Conservation (phyloP, 2,329 filamentous ascomycete genomes). For the Talaromyces amestolkiae region DNA sequence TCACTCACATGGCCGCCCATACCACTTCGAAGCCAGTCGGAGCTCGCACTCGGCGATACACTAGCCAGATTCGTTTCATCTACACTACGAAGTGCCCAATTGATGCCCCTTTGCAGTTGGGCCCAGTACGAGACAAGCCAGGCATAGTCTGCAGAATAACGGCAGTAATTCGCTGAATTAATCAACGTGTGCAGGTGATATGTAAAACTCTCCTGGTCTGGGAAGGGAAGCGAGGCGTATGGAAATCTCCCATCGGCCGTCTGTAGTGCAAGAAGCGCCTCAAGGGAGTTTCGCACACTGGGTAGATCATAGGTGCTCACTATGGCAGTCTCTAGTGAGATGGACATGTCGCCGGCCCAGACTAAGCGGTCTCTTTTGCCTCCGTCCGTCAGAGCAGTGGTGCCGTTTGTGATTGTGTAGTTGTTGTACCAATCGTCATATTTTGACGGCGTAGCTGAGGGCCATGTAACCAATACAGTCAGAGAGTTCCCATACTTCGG, state of each 20-base stretch:
- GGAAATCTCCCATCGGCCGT: background rate
- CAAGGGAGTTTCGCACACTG: background rate
- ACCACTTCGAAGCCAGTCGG: constrained; percentile 51
- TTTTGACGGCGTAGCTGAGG: too few species aligned
- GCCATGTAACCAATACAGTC: too few species aligned
- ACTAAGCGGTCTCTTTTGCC: constrained; percentile 22
- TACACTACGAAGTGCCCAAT: constrained; percentile 43
- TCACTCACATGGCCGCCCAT: constrained; percentile 45
- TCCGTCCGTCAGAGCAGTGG: background rate
- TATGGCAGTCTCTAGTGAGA: too few species aligned
- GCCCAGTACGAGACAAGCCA: constrained; percentile 46
- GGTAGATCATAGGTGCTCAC: too few species aligned
- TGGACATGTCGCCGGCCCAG: constrained; percentile 27
- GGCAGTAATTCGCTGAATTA: constrained; percentile 47
- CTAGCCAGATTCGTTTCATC: constrained; percentile 48
- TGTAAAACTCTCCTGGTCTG: constrained; percentile 39
- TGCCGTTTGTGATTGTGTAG: too few species aligned
- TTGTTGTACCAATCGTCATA: too few species aligned
- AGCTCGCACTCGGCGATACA: constrained; percentile 36
- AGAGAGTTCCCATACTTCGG: too few species aligned
- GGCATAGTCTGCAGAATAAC: constrained; percentile 41
- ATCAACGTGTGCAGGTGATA: constrained; percentile 55
- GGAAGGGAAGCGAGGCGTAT: background rate
- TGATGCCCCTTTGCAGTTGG: constrained; percentile 44
- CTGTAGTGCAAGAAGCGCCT: background rate